Conservation (phyloP, 495 filamentous ascomycete genomes). For the Ascobolus immersus region DNA sequence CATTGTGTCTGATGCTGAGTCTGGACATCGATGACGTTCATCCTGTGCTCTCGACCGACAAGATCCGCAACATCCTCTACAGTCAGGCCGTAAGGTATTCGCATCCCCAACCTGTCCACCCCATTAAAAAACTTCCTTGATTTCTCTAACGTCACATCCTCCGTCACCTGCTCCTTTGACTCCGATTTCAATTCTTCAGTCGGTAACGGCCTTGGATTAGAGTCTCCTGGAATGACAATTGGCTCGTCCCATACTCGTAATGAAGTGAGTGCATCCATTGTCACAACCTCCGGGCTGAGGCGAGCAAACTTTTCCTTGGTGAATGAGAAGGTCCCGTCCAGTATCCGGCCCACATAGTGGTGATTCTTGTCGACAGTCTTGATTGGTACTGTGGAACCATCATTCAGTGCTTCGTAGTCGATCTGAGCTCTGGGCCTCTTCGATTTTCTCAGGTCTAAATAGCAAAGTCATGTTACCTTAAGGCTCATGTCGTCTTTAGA, state of each 20-base stretch:
- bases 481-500: constrained; percentile 12
- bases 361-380: constrained; percentile 45
- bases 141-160: constrained; percentile 10
- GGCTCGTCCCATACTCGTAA: no score
- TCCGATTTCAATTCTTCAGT: constrained; percentile 7
- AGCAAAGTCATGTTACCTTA: background rate
- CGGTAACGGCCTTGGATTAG: constrained; percentile 30
- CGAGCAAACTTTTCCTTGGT: constrained; percentile 38
- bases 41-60: constrained; percentile 36
- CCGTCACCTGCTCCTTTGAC: constrained; percentile 1
- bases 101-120: constrained; percentile 48
- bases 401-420: constrained; percentile 50
- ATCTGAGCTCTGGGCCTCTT: constrained; percentile 38
- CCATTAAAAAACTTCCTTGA: constrained; percentile 27
- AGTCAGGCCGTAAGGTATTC: constrained; percentile 42
- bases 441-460: constrained; percentile 10
- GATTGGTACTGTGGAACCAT: constrained; percentile 31
- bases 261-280: constrained; percentile 41
- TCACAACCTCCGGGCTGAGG: constrained; percentile 41
- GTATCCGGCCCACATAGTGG: constrained; percentile 47
- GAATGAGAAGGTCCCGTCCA: constrained; percentile 38
- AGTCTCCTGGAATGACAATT: constrained; percentile 39
- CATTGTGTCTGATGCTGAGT: constrained; percentile 40
- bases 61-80: constrained; percentile 40
- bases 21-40: constrained; percentile 56